phyloP scores from a whole-genome alignment of 805 yeast species.

The Candida insectorum region DNA sequence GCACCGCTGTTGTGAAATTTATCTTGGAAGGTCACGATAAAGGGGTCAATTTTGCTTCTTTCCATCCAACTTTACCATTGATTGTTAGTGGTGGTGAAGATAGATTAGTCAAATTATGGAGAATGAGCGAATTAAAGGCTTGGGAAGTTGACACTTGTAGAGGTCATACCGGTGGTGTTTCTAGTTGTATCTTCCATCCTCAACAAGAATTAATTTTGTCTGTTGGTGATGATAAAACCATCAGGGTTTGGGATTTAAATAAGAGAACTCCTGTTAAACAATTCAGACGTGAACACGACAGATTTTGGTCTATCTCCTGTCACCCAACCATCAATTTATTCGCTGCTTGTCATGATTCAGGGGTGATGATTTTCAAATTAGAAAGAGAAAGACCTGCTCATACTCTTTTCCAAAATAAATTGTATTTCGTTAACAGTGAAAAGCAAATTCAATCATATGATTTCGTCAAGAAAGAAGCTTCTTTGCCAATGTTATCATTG shows the following conservation, averaged over 20 bases:
- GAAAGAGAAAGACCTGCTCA: conserved; percentile 98
- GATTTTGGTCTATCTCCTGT: conserved; percentile 88
- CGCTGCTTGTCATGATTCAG: conserved; percentile 96
- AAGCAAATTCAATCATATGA: conserved; percentile 83
- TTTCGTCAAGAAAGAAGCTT: conserved; percentile 56
- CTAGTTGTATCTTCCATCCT: conserved; percentile 89
- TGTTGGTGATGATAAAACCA: conserved; percentile 93
- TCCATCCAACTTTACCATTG: conserved; percentile 94
- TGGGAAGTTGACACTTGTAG: conserved; percentile 99
- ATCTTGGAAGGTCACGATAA: conserved; percentile 97
- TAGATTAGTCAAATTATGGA: conserved; percentile 91
- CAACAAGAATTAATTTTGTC: conserved; percentile 88
- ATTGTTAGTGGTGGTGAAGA: conserved; percentile 97
- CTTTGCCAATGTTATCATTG: conserved; percentile 78
- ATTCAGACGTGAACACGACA: conserved; percentile 87
- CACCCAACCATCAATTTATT: conserved; percentile 90
- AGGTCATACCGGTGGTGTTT: conserved; percentile 93
- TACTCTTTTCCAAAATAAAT: conserved; percentile 63
- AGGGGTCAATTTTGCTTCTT: conserved; percentile 98
- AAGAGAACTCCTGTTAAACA: conserved; percentile 91
- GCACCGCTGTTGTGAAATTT: conserved; percentile 91
- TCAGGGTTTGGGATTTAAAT: conserved; percentile 95
- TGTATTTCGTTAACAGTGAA: conserved; percentile 76
- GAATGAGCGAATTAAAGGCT: conserved; percentile 96
- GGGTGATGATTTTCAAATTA: conserved; percentile 95